phyloP scores from a whole-genome alignment of 345 rosid species.

The Brassica juncea region DNA sequence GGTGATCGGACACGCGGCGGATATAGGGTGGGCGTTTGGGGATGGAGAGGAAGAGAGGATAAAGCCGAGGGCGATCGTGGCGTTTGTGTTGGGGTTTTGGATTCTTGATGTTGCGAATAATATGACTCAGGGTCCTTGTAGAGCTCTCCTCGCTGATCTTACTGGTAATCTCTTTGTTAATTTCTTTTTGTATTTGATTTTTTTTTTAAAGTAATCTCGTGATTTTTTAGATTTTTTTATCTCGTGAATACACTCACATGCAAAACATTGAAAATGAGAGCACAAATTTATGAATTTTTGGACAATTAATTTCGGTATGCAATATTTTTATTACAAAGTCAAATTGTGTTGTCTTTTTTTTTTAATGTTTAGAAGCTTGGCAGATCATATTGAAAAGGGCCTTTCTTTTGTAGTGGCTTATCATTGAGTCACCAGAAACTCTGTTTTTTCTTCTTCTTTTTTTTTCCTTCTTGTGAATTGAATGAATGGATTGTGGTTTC shows the following conservation, averaged over 20 bases:
- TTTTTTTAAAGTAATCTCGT: not conserved
- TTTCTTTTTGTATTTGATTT: not conserved
- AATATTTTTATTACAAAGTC: not conserved
- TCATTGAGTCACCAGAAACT: not conserved
- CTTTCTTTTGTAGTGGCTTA: constrained; percentile 3
- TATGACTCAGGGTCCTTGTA: constrained; percentile 91
- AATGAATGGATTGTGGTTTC: not conserved
- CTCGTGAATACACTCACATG: constrained; percentile 18
- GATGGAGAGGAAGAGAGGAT: constrained; percentile 46
- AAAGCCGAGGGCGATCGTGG: constrained; percentile 76
- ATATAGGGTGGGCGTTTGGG: constrained; percentile 85
- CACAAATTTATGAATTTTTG: not conserved
- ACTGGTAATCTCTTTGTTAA: constrained; percentile 53
- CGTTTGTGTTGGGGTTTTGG: constrained; percentile 89
- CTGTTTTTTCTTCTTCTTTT: too few species aligned
- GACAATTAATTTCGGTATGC: not conserved
- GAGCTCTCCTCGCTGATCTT: constrained; percentile 96
- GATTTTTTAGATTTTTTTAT: not conserved
- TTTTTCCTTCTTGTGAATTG: not conserved
- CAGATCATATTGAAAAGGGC: constrained; percentile 7
- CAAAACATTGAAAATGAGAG: constrained; percentile 7
- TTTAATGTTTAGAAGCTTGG: not conserved
- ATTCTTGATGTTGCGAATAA: constrained; percentile 90
- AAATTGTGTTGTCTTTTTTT: not conserved
- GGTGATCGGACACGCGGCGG: constrained; percentile 84